These are phyloP conservation scores for Rhynchospora tenuis DNA, from an alignment of 176 grass and related monocot genomes.

Conservation along the genomic window DNA sequence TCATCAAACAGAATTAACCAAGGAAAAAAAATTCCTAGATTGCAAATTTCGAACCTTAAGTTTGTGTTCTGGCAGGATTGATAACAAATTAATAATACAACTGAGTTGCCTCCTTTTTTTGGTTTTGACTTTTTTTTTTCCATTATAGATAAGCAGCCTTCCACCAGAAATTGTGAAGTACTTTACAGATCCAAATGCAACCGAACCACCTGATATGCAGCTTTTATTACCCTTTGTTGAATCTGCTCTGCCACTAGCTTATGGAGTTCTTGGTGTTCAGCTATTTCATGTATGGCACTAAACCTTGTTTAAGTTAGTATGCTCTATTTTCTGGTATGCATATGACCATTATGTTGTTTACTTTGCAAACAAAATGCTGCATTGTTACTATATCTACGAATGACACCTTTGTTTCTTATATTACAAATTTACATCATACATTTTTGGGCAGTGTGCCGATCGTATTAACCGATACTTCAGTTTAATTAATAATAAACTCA, in stretches of 20 bases:
- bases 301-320: conserved; percentile 7
- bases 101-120: background rate
- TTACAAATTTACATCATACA: background rate
- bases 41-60: conserved; percentile 18
- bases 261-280: conserved; percentile 84
- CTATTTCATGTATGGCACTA: conserved; percentile 82
- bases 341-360: background rate
- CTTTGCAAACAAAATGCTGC: background rate
- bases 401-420: conserved; percentile 4
- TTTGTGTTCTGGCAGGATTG: conserved; percentile 1
- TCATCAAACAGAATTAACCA: background rate
- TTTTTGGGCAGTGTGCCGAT: background rate
- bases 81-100: background rate
- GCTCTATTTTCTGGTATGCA: background rate
- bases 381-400: background rate
- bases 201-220: conserved; percentile 87
- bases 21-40: background rate
- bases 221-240: conserved; percentile 83
- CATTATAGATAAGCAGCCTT: conserved; percentile 76
- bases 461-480: background rate
- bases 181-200: conserved; percentile 96
- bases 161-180: conserved; percentile 92
- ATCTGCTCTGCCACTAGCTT: conserved; percentile 87
- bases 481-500: background rate
- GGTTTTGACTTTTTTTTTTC: background rate